Conservation (phyloP, 202 grass and related monocot genomes). For the Alloteropsis angusta region DNA sequence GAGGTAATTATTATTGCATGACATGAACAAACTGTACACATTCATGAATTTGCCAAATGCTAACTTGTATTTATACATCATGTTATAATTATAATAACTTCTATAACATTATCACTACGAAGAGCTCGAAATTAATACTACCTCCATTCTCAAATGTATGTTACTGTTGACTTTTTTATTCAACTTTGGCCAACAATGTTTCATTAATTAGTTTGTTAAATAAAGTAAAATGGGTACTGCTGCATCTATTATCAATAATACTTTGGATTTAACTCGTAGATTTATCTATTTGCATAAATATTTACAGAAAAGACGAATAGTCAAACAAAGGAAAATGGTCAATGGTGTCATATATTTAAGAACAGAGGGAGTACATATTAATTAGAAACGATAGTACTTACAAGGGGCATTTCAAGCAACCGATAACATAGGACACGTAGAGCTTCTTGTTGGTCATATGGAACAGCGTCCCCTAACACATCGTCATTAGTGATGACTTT, state of each 20-base stretch:
- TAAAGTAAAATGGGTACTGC: too few relatives aligned
- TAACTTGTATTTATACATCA: not conserved
- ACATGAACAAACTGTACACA: constrained; percentile 7
- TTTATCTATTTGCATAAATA: too few relatives aligned
- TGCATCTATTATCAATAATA: too few relatives aligned
- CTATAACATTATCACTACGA: not conserved
- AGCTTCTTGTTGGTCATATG: constrained; percentile 70
- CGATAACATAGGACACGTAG: constrained; percentile 64
- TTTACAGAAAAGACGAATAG: too few relatives aligned
- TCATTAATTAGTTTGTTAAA: too few relatives aligned
- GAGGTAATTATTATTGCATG: not conserved
- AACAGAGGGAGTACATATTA: too few relatives aligned
- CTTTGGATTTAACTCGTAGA: too few relatives aligned
- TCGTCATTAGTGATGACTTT: constrained; percentile 92
- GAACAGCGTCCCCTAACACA: constrained; percentile 69
- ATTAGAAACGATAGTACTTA: constrained; percentile 40
- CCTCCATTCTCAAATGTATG: too few relatives aligned
- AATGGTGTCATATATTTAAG: too few relatives aligned
- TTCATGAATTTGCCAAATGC: not conserved
- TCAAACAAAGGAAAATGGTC: too few relatives aligned
- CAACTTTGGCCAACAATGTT: too few relatives aligned
- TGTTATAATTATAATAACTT: not conserved
- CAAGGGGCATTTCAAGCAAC: constrained; percentile 64
- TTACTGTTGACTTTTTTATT: too few relatives aligned
- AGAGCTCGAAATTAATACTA: not conserved